Evolutionary conservation across 768 basidiomycete species (phyloP).

Genomic region (Leccinum fibrillosum): DNA sequence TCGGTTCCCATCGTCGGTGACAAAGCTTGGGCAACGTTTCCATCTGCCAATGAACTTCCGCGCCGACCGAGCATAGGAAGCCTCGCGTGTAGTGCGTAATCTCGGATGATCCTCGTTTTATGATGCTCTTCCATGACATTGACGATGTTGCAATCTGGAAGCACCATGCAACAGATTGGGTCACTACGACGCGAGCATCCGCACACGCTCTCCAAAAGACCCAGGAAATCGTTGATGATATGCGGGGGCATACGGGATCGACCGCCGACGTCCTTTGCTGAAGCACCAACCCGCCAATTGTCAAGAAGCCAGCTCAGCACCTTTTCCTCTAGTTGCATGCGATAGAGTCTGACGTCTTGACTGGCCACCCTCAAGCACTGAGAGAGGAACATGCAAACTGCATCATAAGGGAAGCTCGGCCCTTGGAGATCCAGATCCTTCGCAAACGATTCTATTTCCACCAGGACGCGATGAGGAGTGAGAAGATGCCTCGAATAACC

Average conservation of each 20-base stretch:
- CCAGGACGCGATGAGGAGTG: conserved; percentile 53
- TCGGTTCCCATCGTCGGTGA: conserved; percentile 8
- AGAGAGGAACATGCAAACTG: conserved; percentile 81
- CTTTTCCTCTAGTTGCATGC: conserved; percentile 85
- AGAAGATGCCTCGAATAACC: conserved; percentile 41
- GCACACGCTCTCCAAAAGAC: conserved; percentile 63
- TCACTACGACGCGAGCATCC: conserved; percentile 46
- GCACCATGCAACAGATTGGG: conserved; percentile 45
- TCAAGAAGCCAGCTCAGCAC: conserved; percentile 78
- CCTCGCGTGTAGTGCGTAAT: conserved; percentile 65
- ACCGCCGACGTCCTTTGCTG: conserved; percentile 35
- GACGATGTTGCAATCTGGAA: conserved; percentile 71
- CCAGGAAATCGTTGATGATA: conserved; percentile 57
- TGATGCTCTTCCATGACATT: conserved; percentile 57
- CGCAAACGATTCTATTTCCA: conserved; percentile 74
- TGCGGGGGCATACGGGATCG: conserved; percentile 48
- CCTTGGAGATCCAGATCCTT: conserved; percentile 91
- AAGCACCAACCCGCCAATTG: conserved; percentile 55
- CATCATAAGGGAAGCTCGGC: conserved; percentile 81
- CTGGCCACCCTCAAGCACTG: conserved; percentile 67
- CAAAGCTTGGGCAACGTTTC: conserved; percentile 1
- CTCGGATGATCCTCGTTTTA: conserved; percentile 56
- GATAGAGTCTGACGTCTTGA: conserved; percentile 79
- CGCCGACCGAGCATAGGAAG: conserved; percentile 43
- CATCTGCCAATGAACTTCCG: conserved; percentile 4